Evolutionary conservation across 305 asterid species (phyloP).

Genomic region (Fraxinus paxiana): DNA sequence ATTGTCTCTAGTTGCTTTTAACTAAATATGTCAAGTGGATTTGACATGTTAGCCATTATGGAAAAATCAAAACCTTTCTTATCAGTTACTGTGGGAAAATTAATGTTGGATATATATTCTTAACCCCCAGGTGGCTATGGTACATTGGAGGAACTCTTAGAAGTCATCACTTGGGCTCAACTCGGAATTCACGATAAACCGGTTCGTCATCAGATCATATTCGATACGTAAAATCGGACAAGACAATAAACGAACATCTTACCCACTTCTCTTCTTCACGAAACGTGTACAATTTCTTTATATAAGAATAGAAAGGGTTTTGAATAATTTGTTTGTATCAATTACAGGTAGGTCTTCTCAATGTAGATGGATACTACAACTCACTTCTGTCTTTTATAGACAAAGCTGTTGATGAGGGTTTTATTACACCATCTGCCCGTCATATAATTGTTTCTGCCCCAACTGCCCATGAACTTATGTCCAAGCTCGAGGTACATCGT

Average conservation of each 20-base stretch:
- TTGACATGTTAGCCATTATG: neutral
- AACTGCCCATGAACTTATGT: constrained; percentile 84
- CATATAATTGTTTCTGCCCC: constrained; percentile 87
- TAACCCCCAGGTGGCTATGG: constrained; percentile 78
- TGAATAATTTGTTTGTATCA: neutral
- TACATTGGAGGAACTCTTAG: constrained; percentile 81
- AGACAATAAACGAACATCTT: neutral
- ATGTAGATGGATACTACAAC: constrained; percentile 92
- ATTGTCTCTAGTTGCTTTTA: neutral
- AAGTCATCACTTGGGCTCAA: constrained; percentile 96
- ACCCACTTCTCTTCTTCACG: neutral
- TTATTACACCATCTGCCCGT: constrained; percentile 79
- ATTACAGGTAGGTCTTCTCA: constrained; percentile 79
- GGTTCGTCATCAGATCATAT: constrained; percentile 27
- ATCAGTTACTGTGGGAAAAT: neutral
- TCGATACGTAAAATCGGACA: neutral
- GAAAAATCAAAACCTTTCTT: neutral
- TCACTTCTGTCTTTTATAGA: constrained; percentile 76
- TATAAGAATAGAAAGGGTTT: neutral
- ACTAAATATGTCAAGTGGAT: neutral
- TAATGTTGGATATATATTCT: neutral
- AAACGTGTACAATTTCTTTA: neutral
- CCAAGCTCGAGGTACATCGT: constrained; percentile 71
- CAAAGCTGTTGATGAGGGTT: constrained; percentile 95
- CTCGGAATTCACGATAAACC: constrained; percentile 91